A percentile compares a stretch with the other conserved stretches of the same genome.
phyloP scores from a whole-genome alignment of 352 stramenopile genomes.

The Phytophthora chlamydospora region DNA sequence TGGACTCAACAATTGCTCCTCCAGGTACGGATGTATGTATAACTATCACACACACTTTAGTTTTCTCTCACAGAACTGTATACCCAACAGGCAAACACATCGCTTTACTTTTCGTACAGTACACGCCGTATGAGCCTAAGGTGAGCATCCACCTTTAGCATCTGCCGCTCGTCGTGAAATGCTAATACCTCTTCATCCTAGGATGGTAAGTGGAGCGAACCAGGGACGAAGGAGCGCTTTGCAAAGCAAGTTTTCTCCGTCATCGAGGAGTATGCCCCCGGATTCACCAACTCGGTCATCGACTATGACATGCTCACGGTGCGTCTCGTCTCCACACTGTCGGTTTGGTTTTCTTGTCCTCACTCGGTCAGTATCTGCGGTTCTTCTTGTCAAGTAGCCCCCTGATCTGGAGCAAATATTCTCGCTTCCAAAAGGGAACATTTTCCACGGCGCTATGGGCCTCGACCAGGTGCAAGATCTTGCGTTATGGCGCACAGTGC shows the following conservation, averaged over 20 bases:
- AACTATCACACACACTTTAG: background rate
- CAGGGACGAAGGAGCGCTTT: conserved; percentile 82
- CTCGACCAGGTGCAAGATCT: conserved; percentile 73
- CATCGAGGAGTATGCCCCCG: conserved; percentile 87
- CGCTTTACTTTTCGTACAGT: conserved; percentile 92
- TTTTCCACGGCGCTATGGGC: conserved; percentile 90
- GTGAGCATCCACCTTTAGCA: conserved; percentile 22
- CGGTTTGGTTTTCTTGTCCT: background rate
- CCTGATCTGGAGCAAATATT: conserved; percentile 90
- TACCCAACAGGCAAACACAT: conserved; percentile 81
- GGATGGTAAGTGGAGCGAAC: conserved; percentile 78
- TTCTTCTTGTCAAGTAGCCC: conserved; percentile 43
- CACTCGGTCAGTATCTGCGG: background rate
- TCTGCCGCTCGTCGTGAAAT: background rate
- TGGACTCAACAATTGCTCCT: conserved; percentile 81
- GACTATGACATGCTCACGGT: conserved; percentile 89
- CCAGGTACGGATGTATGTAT: conserved; percentile 40
- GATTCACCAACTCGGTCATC: conserved; percentile 86
- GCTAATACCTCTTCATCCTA: conserved; percentile 21
- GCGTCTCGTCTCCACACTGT: background rate
- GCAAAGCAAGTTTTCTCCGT: conserved; percentile 86
- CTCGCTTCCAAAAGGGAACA: conserved; percentile 87
- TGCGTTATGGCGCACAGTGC: conserved; percentile 1
- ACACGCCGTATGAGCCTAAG: conserved; percentile 89
- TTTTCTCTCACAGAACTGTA: background rate